Conservation (phyloP, 2,329 filamentous ascomycete species). For the Penicillium janthinellum region DNA sequence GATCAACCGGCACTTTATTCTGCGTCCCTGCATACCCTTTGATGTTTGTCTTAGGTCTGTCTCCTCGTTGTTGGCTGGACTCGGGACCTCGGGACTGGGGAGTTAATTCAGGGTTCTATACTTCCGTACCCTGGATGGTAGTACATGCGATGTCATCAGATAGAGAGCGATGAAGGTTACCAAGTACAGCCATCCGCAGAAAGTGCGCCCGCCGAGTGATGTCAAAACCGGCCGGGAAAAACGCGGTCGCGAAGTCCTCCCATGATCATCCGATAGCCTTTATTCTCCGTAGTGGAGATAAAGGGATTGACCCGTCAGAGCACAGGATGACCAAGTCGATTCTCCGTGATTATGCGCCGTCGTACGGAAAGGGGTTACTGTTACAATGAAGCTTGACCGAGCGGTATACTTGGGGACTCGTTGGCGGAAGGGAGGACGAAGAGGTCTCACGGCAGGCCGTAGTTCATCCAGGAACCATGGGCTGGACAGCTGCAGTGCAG, state of each 20-base stretch:
- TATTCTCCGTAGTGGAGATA: conserved; percentile 28
- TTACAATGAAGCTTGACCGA: conserved; percentile 18
- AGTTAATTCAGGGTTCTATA: background rate
- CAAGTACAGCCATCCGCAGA: background rate
- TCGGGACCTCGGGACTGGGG: background rate
- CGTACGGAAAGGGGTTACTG: conserved; percentile 27
- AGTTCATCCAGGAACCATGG: conserved; percentile 14
- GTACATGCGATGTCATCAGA: background rate
- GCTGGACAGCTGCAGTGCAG: conserved; percentile 26
- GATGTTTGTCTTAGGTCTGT: background rate
- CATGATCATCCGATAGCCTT: conserved; percentile 10
- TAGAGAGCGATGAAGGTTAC: background rate
- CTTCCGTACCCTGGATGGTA: background rate
- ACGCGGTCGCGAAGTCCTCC: conserved; percentile 3
- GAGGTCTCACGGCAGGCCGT: conserved; percentile 19
- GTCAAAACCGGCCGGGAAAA: background rate
- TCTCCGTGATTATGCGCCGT: conserved; percentile 26
- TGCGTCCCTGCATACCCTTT: conserved; percentile 4
- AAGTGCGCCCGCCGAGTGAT: background rate
- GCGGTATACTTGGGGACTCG: background rate
- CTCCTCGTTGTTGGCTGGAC: background rate
- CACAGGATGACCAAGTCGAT: conserved; percentile 18
- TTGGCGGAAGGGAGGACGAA: background rate
- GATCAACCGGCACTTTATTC: conserved; percentile 8
- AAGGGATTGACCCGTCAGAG: conserved; percentile 3